A percentile compares a stretch with the other conserved stretches of the same genome.
Evolutionary conservation across 768 basidiomycete genomes (phyloP).

Genomic region (Hirschioporus abietinus): DNA sequence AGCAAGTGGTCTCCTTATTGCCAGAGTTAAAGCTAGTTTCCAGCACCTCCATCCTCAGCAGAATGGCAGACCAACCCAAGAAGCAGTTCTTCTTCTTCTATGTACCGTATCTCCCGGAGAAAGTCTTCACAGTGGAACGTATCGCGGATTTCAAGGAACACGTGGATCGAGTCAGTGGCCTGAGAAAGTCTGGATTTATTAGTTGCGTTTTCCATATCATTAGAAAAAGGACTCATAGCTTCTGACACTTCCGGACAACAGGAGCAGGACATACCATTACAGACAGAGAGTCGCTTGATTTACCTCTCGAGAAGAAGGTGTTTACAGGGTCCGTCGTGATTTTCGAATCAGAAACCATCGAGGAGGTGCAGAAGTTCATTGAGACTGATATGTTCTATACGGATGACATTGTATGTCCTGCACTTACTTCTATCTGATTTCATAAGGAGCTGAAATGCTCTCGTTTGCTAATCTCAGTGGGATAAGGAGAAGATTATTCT

Average conservation of each 20-base stretch:
- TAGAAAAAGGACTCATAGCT: no score
- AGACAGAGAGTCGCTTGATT: slow-evolving; percentile 50
- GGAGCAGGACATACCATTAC: slow-evolving; percentile 55
- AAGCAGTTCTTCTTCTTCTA: no score
- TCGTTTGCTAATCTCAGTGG: background rate
- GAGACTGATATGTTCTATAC: slow-evolving; percentile 23
- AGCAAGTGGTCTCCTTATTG: no score
- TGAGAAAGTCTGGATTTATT: no score
- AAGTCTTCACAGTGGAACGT: no score
- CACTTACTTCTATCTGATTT: background rate
- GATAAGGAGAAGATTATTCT: slow-evolving; percentile 2
- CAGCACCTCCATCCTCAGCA: no score
- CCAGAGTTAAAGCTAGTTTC: no score
- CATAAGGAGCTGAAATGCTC: background rate
- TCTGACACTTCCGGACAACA: slow-evolving; percentile 19
- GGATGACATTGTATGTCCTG: slow-evolving; percentile 19
- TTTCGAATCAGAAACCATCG: slow-evolving; percentile 47
- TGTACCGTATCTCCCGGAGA: no score
- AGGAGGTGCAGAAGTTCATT: slow-evolving; percentile 34
- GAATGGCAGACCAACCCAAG: no score
- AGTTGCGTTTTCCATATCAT: no score
- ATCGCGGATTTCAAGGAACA: no score
- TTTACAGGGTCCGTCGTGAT: slow-evolving; percentile 56
- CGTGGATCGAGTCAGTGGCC: no score
- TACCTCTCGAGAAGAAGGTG: slow-evolving; percentile 42